Base-by-base conservation (phyloP, 805 yeast genomes). In the Wickerhamiella lipophila region DNA sequence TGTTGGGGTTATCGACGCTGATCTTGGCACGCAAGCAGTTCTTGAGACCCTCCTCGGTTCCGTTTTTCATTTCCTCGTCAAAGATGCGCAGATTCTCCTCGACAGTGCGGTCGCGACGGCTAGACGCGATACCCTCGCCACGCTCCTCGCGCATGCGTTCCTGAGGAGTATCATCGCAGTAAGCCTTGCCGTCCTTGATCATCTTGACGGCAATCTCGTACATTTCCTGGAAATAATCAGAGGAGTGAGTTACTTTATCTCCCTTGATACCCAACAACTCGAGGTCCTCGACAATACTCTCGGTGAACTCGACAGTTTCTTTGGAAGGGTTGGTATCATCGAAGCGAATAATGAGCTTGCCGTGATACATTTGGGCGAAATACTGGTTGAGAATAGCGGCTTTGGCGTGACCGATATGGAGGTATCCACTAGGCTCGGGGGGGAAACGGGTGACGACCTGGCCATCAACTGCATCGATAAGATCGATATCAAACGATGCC, bases 401-500 rank as follows among this genome's bases (percentile, higher is more conserved):
- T 69, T 92, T 92, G 53, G 95, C 98, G 65, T 92, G 99, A 58
- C 99, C 99, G 69, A 92, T 92, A 69, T 92, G 99, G 68, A 92
- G 76, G 68, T 88, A 92, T 70, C 99, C 99, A 70, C 95, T 84
- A 52, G 99, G 99, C 72, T 92, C 99, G 56, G 99, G 99, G 47
- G 95, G 98, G 79, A 92, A 92, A 71, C 99, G 83, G 49, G 98
- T 94, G 49, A 94, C 97, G 50, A 92, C 99, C 68, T 88, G 72
- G 56, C 99, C 99, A 50, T 82, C 79, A 60, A 76, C 79, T 51
- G 99, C 99, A 64, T 79, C 94, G 52, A 83, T 83, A 56, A 92
- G 77, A 60, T 85, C 92, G 61, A 92, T 92, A 64, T 88, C 96
- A 58, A 83, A 92, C 67, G 83, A 88, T 54, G 98, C 97, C 71